Percentiles rank a stretch among this genome's conserved stretches.
These are phyloP conservation scores for Phaeodactylum tricornutum DNA, from an alignment of 108 stramenopile species.

Conservation along the genomic window DNA sequence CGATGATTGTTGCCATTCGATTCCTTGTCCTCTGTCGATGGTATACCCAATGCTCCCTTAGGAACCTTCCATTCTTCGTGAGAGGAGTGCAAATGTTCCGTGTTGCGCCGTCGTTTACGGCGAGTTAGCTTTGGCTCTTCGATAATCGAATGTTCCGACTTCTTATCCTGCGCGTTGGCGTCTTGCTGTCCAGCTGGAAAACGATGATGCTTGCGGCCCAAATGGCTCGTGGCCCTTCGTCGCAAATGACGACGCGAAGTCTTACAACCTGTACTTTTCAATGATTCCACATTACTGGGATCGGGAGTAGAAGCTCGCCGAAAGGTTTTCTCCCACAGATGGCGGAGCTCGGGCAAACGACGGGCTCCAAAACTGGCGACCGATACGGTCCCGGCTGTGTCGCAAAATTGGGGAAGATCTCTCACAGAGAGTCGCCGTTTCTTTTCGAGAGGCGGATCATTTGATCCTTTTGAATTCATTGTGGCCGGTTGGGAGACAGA, in stretches of 20 bases:
- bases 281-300: constrained; percentile 1
- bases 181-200: constrained; percentile 13
- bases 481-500: no score
- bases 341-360: constrained; percentile 39
- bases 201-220: constrained; percentile 39
- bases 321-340: background rate
- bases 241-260: constrained; percentile 67
- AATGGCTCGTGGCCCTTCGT: constrained; percentile 54
- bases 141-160: background rate
- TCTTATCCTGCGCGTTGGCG: background rate
- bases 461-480: no score
- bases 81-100: background rate
- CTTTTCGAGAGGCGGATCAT: no score
- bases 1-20: background rate
- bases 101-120: background rate
- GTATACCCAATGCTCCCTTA: background rate
- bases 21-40: constrained; percentile 3
- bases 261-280: constrained; percentile 49
- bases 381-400: constrained; percentile 51
- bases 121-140: background rate
- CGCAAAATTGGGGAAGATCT: constrained; percentile 49
- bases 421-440: constrained; percentile 8
- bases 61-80: background rate
- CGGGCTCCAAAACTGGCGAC: constrained; percentile 54
- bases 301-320: background rate